These are phyloP conservation scores for Mollisiaceae sp. DNA, from an alignment of 2,329 filamentous ascomycete genomes.

Conservation along the genomic window DNA sequence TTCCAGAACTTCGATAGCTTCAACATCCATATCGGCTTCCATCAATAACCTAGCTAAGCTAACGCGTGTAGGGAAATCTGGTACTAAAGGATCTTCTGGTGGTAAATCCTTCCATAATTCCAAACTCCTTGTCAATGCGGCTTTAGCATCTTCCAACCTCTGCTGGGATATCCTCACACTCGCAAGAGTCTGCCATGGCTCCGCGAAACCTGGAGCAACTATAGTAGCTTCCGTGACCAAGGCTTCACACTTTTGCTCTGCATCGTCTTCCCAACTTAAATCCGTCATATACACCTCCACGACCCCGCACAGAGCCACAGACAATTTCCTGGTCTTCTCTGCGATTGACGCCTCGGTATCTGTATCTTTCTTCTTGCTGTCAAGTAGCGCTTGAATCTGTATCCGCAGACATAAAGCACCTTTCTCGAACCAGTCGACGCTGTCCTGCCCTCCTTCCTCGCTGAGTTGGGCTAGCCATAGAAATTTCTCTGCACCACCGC, in stretches of 20 bases:
- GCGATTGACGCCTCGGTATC: slow-evolving; percentile 52
- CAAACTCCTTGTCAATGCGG: slow-evolving; percentile 79
- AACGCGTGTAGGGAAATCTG: slow-evolving; percentile 85
- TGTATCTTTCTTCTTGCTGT: slow-evolving; percentile 50
- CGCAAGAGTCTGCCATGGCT: slow-evolving; percentile 94
- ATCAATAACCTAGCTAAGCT: slow-evolving; percentile 85
- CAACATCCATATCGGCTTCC: slow-evolving; percentile 84
- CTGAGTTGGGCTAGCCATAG: slow-evolving; percentile 92
- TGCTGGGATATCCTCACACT: slow-evolving; percentile 91
- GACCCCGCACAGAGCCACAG: slow-evolving; percentile 90
- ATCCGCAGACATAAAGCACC: slow-evolving; percentile 75
- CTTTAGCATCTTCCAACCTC: slow-evolving; percentile 76
- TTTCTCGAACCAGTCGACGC: slow-evolving; percentile 69
- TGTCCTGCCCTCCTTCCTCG: slow-evolving; percentile 69
- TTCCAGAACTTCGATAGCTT: slow-evolving; percentile 85
- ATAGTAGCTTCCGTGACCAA: slow-evolving; percentile 90
- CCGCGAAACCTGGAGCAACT: slow-evolving; percentile 78
- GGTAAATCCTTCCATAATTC: slow-evolving; percentile 82
- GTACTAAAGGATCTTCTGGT: slow-evolving; percentile 72
- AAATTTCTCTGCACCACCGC: slow-evolving; percentile 92
- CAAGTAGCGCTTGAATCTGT: slow-evolving; percentile 70
- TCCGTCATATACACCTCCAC: slow-evolving; percentile 99
- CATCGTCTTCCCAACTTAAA: slow-evolving; percentile 89
- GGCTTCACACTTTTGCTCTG: slow-evolving; percentile 84
- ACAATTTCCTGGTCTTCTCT: slow-evolving; percentile 81